Evolutionary conservation across 345 rosid species (phyloP), one percentile per base, ranked within the genome.

Genomic region (Populus nigra): DNA sequence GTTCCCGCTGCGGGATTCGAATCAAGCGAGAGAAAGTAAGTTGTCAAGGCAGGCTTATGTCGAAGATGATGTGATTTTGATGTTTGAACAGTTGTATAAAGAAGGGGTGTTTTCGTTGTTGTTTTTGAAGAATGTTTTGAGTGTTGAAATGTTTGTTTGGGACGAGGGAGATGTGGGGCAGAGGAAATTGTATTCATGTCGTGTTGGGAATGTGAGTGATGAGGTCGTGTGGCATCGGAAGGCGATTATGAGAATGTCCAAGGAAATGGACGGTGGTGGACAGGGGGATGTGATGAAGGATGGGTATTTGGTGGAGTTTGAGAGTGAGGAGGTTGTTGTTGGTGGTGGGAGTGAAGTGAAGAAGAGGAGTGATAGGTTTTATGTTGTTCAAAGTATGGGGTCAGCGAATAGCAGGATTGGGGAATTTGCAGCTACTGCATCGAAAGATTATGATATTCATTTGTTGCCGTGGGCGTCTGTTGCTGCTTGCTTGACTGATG

Each of bases 401-500:
- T 82, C 97, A 5, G 53, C 87, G 29, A 86, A 92, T 73, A 90
- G 97, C 62, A 87, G 92, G 80, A 89, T 93, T 84, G 92, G 85
- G 84, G 83, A 89, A 68, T 91, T 92, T 84, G 92, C 98, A 41
- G 90, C 91, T 76, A 85, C 92, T 81, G 98, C 92, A 57, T 90
- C 93, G 80, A 89, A 88, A 86, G 98, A 94, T 73, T 93, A 93
- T 85, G 98, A 93, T 84, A 89, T 94, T 75, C 95, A 94, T 72
- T 84, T 94, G 74, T 85, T 91, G 76, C 98, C 98, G 33, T 94
- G 98, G 98, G 98, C 91, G 66, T 91, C 98, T 18, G 88, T 91
- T 81, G 98, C 98, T 49, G 98, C 98, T 33, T 93, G 98, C 84
- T 70, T 91, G 79, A 88, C 98, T 27, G 88, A 87, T 74, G 86